phyloP scores from a whole-genome alignment of 2,329 filamentous ascomycete species.

The Capronia epimyces region DNA sequence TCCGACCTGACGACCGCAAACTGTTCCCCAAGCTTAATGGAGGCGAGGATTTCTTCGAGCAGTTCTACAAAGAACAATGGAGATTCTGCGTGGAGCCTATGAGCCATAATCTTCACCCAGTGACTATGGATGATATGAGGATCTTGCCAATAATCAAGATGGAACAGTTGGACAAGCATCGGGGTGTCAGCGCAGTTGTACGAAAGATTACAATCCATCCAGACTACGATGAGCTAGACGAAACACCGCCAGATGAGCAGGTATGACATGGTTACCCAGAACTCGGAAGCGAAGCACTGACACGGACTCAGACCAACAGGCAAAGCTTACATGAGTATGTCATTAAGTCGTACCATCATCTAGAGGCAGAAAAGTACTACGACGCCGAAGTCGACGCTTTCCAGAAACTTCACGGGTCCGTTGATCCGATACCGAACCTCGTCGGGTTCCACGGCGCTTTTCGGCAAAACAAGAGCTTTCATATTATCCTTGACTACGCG shows the following conservation, averaged over 20 bases:
- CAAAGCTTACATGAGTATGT: conserved; percentile 22
- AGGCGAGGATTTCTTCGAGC: conserved; percentile 21
- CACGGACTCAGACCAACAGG: not conserved
- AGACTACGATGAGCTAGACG: conserved; percentile 28
- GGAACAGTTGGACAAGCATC: conserved; percentile 17
- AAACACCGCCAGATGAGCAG: not conserved
- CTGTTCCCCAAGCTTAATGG: conserved; percentile 22
- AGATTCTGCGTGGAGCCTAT: conserved; percentile 29
- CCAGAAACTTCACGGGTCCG: conserved; percentile 14
- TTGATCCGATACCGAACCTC: conserved; percentile 5
- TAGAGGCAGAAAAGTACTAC: conserved; percentile 26
- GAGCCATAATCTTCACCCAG: conserved; percentile 21
- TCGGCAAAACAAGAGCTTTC: conserved; percentile 28
- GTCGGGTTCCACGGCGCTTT: conserved; percentile 16
- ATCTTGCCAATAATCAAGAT: conserved; percentile 30
- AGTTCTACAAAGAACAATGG: conserved; percentile 31
- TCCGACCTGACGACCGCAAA: conserved; percentile 10
- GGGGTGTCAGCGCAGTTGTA: conserved; percentile 22
- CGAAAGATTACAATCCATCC: conserved; percentile 30
- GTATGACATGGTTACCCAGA: not conserved
- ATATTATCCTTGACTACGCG: conserved; percentile 37
- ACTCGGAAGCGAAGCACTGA: not conserved
- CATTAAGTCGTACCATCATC: conserved; percentile 29
- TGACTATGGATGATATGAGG: conserved; percentile 25
- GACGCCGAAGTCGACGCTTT: conserved; percentile 30